phyloP scores from a whole-genome alignment of 129 eudicot species.

The Flaveria robusta region DNA sequence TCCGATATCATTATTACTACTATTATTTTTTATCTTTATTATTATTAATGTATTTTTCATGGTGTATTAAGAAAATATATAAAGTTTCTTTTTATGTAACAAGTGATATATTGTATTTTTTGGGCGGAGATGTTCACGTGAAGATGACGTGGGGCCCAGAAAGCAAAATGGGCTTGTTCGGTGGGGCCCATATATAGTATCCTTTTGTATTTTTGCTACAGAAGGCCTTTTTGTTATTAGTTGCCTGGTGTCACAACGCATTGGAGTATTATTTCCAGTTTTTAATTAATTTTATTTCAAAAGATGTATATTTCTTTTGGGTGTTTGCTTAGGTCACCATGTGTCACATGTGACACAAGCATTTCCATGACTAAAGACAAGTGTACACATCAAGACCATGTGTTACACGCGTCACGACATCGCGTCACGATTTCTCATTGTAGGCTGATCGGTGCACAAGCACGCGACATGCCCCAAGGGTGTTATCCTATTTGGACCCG shows the following conservation, averaged over 20 bases:
- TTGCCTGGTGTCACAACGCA: slow-evolving; percentile 51
- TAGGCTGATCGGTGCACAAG: no score
- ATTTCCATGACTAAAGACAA: not conserved
- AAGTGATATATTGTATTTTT: slow-evolving; percentile 19
- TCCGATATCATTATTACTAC: no score
- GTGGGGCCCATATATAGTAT: slow-evolving; percentile 29
- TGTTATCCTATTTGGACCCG: no score
- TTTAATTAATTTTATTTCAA: slow-evolving; percentile 19
- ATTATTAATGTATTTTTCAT: no score
- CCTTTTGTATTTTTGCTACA: slow-evolving; percentile 24
- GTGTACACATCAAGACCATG: not conserved
- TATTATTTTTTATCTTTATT: no score
- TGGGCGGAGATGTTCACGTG: slow-evolving; percentile 50
- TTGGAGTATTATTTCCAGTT: slow-evolving; percentile 27
- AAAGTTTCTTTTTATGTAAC: slow-evolving; percentile 28
- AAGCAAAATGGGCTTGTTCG: slow-evolving; percentile 38
- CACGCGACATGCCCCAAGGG: no score
- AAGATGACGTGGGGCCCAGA: slow-evolving; percentile 44
- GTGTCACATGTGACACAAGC: slow-evolving; percentile 51
- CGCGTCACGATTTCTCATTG: no score
- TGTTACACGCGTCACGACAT: no score
- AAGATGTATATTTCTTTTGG: slow-evolving; percentile 21
- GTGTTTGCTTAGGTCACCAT: slow-evolving; percentile 61
- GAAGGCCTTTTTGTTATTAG: slow-evolving; percentile 43
- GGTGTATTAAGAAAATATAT: not conserved